Evolutionary conservation across 2,329 filamentous ascomycete genomes (phyloP), one percentile per base, ranked within the genome.

Genomic region (Stemphylium beticola): DNA sequence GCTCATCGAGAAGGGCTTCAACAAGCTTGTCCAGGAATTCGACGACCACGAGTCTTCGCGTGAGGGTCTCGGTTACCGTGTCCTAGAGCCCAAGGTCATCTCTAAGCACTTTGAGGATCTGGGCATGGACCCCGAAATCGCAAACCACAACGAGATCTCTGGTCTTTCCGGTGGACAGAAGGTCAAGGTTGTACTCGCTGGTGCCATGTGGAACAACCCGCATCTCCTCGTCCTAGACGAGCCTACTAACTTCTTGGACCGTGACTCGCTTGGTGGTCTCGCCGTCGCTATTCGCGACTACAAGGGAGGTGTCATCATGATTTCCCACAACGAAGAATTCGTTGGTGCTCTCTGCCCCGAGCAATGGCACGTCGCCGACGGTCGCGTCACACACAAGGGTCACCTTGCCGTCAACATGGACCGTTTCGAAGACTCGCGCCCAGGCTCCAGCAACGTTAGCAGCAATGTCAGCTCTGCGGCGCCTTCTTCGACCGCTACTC

Each of bases 281-380:
- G 93, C 95, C n/a, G 92, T 96, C 36, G 95, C 95, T 64, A 98
- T 99, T 71, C 91, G 93, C 66, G 95, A 98, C 74, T 99, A 96
- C 86, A 96, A 92, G 82, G 95, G 95, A 65, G 95, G 95, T 77
- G 95, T 99, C 2, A 93, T 99, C 62, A 96, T 99, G 88, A 99
- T 99, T 78, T 97, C 93, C 58, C 95, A 99, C 81, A 98, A 99
- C 85, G 93, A 98, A 74, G 95, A 99, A 77, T 99, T 99, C 71
- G 93, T 99, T 46, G 93, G 93, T 55, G 93, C 93, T 3, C 87
- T 99, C 10, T 95, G 95, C 78, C 91, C 90, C 4, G 96, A 99
- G 81, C 93, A 98, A 78, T 96, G 95, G 91, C 90, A 96, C 77
- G 91, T 99, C 62, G 88, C 86, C 50, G 91, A 93, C 68, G 95